Evolutionary conservation across 371 early-diverging fungal species (phyloP).

Genomic region (Syncephalastrum sp.): DNA sequence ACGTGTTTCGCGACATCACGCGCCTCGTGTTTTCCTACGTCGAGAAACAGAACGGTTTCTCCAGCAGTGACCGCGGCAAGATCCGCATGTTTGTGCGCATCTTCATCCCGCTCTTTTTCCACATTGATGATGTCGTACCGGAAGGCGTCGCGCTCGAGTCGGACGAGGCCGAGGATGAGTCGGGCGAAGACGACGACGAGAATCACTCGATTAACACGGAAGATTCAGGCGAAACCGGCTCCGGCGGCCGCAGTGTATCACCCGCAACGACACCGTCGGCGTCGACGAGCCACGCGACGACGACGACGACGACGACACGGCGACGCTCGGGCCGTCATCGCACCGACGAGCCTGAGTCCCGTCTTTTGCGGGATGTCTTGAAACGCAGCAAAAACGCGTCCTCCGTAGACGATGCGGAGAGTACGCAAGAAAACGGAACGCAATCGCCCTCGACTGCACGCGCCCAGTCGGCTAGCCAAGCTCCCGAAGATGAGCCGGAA

Average conservation of each 20-base stretch:
- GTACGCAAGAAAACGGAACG: slow-evolving; percentile 2
- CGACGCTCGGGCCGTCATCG: slow-evolving; percentile 25
- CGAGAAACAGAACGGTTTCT: slow-evolving; percentile 52
- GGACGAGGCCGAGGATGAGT: slow-evolving; percentile 30
- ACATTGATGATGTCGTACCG: slow-evolving; percentile 41
- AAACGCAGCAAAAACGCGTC: slow-evolving; percentile 19
- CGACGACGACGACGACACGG: slow-evolving; percentile 5
- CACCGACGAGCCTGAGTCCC: slow-evolving; percentile 40
- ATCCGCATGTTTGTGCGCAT: slow-evolving; percentile 67
- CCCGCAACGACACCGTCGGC: slow-evolving; percentile 22
- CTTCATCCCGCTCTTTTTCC: slow-evolving; percentile 74
- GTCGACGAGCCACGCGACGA: slow-evolving; percentile 17
- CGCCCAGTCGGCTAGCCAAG: slow-evolving; percentile 9
- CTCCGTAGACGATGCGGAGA: slow-evolving; percentile 13
- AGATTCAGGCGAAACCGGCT: slow-evolving; percentile 26
- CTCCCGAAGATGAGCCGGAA: slow-evolving; percentile 11
- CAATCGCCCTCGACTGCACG: slow-evolving; percentile 19
- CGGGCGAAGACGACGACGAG: slow-evolving; percentile 39
- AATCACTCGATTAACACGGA: slow-evolving; percentile 35
- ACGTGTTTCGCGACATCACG: slow-evolving; percentile 64
- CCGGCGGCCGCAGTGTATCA: slow-evolving; percentile 16
- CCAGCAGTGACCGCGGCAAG: slow-evolving; percentile 60
- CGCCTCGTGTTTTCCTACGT: slow-evolving; percentile 54
- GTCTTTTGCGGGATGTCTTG: slow-evolving; percentile 41
- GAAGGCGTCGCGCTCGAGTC: slow-evolving; percentile 27